Conservation (phyloP, 228 moss, liverwort and hornwort species). For the Sphagnum magellanicum region DNA sequence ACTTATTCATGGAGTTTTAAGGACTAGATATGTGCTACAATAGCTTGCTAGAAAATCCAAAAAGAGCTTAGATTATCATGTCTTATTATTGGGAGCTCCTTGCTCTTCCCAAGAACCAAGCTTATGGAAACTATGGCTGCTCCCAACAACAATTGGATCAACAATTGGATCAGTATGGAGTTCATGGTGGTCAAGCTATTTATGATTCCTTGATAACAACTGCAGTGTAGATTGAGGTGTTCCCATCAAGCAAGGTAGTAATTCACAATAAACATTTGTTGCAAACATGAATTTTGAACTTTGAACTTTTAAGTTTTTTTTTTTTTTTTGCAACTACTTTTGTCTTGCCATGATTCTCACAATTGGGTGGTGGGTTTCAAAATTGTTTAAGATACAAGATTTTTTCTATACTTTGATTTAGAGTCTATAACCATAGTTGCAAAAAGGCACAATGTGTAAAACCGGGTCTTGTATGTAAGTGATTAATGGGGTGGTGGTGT, state of each 20-base stretch:
- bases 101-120: conserved; percentile 18
- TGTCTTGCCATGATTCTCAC: background rate
- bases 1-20: conserved; percentile 43
- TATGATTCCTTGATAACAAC: conserved; percentile 34
- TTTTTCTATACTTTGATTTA: conserved; percentile 32
- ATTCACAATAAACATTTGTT: background rate
- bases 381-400: conserved; percentile 50
- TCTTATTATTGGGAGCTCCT: conserved; percentile 60
- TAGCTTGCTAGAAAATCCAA: conserved; percentile 63
- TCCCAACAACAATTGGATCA: conserved; percentile 6
- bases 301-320: background rate
- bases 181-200: conserved; percentile 38
- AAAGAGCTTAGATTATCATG: conserved; percentile 37
- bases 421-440: conserved; percentile 48
- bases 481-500: conserved; percentile 63
- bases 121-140: conserved; percentile 47
- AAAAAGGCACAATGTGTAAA: conserved; percentile 42
- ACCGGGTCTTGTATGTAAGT: conserved; percentile 41
- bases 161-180: conserved; percentile 47
- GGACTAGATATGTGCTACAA: conserved; percentile 40
- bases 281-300: background rate
- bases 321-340: background rate
- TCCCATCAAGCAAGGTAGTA: conserved; percentile 31
- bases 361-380: conserved; percentile 8
- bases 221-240: conserved; percentile 48